These are phyloP conservation scores for Rhynchosporium secalis DNA, from an alignment of 2,329 filamentous ascomycete species.

Conservation along the genomic window DNA sequence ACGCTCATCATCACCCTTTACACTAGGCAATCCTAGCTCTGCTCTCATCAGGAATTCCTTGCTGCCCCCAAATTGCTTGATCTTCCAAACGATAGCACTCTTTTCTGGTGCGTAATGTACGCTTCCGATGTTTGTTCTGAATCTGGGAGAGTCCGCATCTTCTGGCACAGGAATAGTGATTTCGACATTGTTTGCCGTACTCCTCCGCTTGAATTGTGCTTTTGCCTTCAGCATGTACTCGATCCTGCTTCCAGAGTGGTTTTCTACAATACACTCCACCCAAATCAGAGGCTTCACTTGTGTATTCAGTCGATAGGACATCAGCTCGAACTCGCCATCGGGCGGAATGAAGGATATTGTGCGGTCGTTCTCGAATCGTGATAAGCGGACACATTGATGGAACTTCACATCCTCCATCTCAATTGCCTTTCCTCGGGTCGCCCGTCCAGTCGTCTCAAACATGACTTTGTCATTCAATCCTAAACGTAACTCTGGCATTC, in stretches of 20 bases:
- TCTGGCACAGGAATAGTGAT: constrained; percentile 97
- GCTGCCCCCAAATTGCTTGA: constrained; percentile 97
- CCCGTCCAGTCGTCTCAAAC: constrained; percentile 96
- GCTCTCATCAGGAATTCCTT: constrained; percentile 99
- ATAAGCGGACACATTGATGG: constrained; percentile 94
- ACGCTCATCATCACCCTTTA: constrained; percentile 91
- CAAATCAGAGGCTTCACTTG: constrained; percentile 98
- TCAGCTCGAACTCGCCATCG: constrained; percentile 97
- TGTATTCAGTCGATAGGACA: constrained; percentile 98
- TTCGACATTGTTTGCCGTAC: constrained; percentile 97
- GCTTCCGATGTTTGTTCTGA: constrained; percentile 94
- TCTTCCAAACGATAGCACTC: constrained; percentile 98
- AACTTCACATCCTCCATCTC: constrained; percentile 99
- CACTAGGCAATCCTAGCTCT: constrained; percentile 89
- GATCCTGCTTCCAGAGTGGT: constrained; percentile 89
- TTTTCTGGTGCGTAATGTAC: constrained; percentile 98
- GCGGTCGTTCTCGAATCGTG: constrained; percentile 95
- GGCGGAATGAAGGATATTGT: constrained; percentile 99
- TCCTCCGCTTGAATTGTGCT: constrained; percentile 96
- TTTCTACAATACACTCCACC: constrained; percentile 98
- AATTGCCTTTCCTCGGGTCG: constrained; percentile 92
- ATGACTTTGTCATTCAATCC: constrained; percentile 99
- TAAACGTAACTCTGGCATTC: constrained; percentile 93
- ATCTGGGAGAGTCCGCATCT: constrained; percentile 92
- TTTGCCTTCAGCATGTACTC: constrained; percentile 99